Evolutionary conservation across 139 green algal genomes (phyloP).

Genomic region (Gonium pectorale): DNA sequence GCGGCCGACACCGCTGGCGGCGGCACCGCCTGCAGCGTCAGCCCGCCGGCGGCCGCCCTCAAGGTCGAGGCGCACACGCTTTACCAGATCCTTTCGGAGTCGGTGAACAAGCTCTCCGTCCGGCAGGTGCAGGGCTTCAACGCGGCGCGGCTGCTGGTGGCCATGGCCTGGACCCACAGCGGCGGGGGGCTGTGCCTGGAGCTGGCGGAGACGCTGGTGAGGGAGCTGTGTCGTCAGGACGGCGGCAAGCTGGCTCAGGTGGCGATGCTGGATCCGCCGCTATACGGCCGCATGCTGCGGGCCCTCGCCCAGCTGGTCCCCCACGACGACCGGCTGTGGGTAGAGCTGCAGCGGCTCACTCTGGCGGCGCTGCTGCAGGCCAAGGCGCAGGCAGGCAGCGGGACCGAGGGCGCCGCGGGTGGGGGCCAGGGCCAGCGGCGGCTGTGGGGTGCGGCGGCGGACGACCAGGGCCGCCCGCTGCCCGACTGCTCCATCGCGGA

Average conservation of each 20-base stretch:
- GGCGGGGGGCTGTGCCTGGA: not conserved
- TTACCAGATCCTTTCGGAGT: not conserved
- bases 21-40: not conserved
- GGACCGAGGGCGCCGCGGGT: not conserved
- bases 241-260: slow-evolving; percentile 11
- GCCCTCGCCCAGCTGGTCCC: slow-evolving; percentile 24
- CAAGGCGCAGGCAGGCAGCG: not conserved
- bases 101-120: not conserved
- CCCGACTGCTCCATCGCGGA: not conserved
- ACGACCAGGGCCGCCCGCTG: not conserved
- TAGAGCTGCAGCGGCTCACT: slow-evolving; percentile 35
- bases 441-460: not conserved
- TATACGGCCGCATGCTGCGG: slow-evolving; percentile 10
- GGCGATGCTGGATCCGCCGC: not conserved
- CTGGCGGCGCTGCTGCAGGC: slow-evolving; percentile 10
- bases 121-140: slow-evolving; percentile 23
- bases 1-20: not conserved
- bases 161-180: not conserved
- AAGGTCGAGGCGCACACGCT: not conserved
- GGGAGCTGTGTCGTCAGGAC: not conserved
- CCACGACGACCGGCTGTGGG: not conserved
- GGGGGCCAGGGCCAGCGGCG: not conserved
- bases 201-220: not conserved
- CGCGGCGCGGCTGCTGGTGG: slow-evolving; percentile 15
- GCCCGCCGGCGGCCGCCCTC: not conserved